Percentiles rank a stretch among this genome's conserved stretches.
These are phyloP conservation scores for Tetradesmus lagerheimii DNA, from an alignment of 139 green algal genomes.

Conservation along the genomic window DNA sequence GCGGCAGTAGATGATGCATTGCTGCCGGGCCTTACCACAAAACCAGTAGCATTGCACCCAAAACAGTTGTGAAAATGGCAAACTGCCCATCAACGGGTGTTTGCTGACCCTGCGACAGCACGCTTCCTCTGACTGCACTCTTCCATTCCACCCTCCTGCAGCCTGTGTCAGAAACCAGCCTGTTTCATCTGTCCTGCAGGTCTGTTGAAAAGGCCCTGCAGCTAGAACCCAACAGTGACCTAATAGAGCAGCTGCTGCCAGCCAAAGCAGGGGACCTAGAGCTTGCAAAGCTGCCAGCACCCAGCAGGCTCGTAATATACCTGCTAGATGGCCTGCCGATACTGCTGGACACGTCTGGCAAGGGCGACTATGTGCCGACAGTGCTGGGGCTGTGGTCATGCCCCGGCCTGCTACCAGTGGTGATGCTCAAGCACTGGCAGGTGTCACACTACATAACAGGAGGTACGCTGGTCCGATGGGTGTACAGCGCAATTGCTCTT, in stretches of 20 bases:
- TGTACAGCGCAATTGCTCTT: background rate
- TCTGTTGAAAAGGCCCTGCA: slow-evolving; percentile 53
- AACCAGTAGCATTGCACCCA: too few relatives aligned
- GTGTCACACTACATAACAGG: slow-evolving; percentile 68
- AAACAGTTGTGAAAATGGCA: too few relatives aligned
- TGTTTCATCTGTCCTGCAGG: slow-evolving; percentile 18
- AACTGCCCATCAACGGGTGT: background rate
- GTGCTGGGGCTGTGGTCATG: slow-evolving; percentile 69
- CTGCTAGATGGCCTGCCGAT: slow-evolving; percentile 58
- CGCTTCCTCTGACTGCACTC: too few relatives aligned
- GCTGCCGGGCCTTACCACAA: background rate
- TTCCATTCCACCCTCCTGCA: background rate
- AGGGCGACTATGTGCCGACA: slow-evolving; percentile 68
- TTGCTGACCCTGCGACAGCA: background rate
- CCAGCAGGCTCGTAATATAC: slow-evolving; percentile 60
- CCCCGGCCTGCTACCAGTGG: slow-evolving; percentile 60
- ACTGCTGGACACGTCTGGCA: slow-evolving; percentile 62
- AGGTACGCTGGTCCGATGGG: background rate
- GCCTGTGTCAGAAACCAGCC: too few relatives aligned
- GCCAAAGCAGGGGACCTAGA: slow-evolving; percentile 71
- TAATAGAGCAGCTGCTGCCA: slow-evolving; percentile 65
- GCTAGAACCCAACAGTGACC: background rate
- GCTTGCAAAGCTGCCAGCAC: slow-evolving; percentile 61
- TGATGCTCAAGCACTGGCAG: slow-evolving; percentile 69
- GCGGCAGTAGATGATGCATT: background rate